phyloP scores from a whole-genome alignment of 371 early-diverging fungal genomes.

The Rhizopus microsporus region DNA sequence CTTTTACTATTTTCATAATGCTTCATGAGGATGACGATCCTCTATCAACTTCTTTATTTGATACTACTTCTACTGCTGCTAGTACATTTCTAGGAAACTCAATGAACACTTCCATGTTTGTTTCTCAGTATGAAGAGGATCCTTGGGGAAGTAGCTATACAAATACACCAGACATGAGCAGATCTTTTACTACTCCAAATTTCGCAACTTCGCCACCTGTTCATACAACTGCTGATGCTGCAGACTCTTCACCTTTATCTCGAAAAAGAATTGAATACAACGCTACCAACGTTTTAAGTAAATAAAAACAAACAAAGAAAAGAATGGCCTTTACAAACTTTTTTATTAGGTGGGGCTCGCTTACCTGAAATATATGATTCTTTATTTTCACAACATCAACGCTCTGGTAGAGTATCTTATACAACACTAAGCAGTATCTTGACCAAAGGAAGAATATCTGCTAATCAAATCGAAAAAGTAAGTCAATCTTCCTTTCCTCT shows the following conservation, averaged over 20 bases:
- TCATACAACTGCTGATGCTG: conserved; percentile 15
- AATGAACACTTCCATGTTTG: conserved; percentile 29
- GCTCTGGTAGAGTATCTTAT: conserved; percentile 48
- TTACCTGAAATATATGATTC: conserved; percentile 50
- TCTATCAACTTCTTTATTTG: conserved; percentile 31
- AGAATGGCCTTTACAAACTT: neutral
- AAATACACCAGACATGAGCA: conserved; percentile 6
- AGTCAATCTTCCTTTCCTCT: neutral
- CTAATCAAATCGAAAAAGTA: conserved; percentile 51
- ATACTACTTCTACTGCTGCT: conserved; percentile 7
- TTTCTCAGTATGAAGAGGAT: conserved; percentile 35
- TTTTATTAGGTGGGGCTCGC: conserved; percentile 38
- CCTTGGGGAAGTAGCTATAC: conserved; percentile 33
- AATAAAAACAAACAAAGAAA: neutral
- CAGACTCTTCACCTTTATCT: conserved; percentile 2
- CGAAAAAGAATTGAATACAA: neutral
- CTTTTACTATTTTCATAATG: conserved; percentile 16
- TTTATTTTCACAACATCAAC: conserved; percentile 49
- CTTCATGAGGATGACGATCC: conserved; percentile 38
- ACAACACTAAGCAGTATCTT: conserved; percentile 49
- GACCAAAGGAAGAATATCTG: conserved; percentile 44
- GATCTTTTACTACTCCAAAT: conserved; percentile 27
- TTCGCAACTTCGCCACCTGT: neutral
- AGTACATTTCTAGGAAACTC: conserved; percentile 24
- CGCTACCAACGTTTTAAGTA: conserved; percentile 19